Base-by-base conservation (phyloP, 1,139 yeast genomes). In the Insectozyma bohioensis region DNA sequence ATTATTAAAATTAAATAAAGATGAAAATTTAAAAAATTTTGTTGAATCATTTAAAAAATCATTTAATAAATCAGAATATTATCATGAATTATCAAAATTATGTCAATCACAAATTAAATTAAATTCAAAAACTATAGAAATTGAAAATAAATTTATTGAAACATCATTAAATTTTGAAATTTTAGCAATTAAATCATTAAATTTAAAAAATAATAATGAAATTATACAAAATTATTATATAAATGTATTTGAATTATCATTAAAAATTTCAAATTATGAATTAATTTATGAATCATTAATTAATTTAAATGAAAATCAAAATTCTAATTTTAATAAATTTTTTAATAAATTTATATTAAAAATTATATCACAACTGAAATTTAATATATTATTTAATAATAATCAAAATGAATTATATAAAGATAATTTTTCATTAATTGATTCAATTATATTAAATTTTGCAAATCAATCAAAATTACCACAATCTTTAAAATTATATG, bases 401-500 rank as follows among this genome's bases (percentile, higher is more conserved):
- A n/a, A 6, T 14, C 12, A 28, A 2, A 28, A 18, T 31, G 15
- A 33, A 9, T 48, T 65, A 22, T 63, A 57, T 33, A 41, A 41
- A 5, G 37, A 46, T 12, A 51, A 67, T 38, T 66, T 52, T 39
- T 48, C 54, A 18, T 45, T 61, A 6, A 54, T 73, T 30, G 78
- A 73, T 48, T 44, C 52, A 1, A 57, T 72, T 5, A 49, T 75
- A 15, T 47, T 59, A 24, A 58, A 63, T 26, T 47, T 63, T 24
- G 78, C 78, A 2, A 57, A 61, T 35, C 63, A 61, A 19, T 52
- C 54, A 10, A 49, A 55, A 2, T 51, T 65, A 10, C 46, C 65
- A 6, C 58, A 56, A 31, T 58, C 76, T 0, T 56, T 78, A 28
- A 72, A 61, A 42, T 71, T 66, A 41, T 76, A 74, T 50, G 72